Base-by-base conservation (phyloP, 805 yeast species). In the Starmerella bombi region DNA sequence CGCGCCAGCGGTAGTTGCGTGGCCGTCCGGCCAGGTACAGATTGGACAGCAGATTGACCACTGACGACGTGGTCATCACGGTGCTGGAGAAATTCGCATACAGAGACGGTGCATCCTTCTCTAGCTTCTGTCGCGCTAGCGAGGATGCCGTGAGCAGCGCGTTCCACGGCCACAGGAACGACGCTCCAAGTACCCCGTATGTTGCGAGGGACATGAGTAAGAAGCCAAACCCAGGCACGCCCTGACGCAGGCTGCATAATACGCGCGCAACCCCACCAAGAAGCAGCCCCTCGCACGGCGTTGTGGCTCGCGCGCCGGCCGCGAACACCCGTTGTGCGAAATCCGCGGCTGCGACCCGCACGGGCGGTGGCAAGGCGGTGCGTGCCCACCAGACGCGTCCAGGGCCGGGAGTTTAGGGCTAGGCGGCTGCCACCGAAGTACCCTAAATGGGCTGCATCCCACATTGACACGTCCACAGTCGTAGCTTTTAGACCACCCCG, bases 141-240 rank as follows among this genome's bases (percentile, higher is more conserved):
- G 80, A 79, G 0, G 94, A 72, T 0, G 95, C 94, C 1, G 93
- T 75, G 8, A 91, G 61, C 48, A 86, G 78, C 50, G 91, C 76
- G 64, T 88, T 91, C 95, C 97, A 88, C 0, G 97, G 97, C 96
- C 97, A 88, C 17, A 88, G 66, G 17, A 80, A 65, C 1, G 94
- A 79, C 12, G 83, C 67, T 0, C 96, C 96, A 6, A 81, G 68
- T 10, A 72, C 50, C 19, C 75, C 60, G 53, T 79, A 84, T 34
- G 43, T 33, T 16, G 23, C 6, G 19, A 38, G 40, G 43, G 50
- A 40, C 42, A 41, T 36, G 25, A 15, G 18, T 18, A 31, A 28
- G 7, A 10, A 28, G 27, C 27, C 27, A 23, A 23, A 23, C 27
- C 27, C 27, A 23, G 12, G n/a, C n/a, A n/a, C n/a, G n/a, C n/a